Conservation (phyloP, 2,329 filamentous ascomycete genomes). For the Ophiocordyceps camponoti-rufipedis region DNA sequence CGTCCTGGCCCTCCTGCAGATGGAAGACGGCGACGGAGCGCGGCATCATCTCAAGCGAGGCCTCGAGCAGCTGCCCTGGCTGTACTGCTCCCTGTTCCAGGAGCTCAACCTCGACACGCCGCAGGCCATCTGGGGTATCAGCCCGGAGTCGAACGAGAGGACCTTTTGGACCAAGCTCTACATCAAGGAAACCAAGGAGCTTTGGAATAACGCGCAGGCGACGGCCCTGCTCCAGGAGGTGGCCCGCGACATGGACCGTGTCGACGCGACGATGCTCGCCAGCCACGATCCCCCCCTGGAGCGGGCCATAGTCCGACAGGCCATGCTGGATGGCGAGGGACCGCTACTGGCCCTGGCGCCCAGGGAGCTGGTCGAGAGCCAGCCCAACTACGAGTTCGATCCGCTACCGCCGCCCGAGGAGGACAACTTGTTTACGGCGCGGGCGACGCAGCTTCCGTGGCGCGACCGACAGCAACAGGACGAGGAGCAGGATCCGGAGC, state of each 20-base stretch:
- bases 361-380: constrained; percentile 38
- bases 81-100: constrained; percentile 64
- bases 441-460: constrained; percentile 25
- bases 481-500: constrained; percentile 5
- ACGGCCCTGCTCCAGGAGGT: constrained; percentile 51
- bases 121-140: constrained; percentile 64
- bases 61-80: constrained; percentile 64
- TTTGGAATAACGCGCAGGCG: constrained; percentile 69
- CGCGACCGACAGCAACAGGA: constrained; percentile 6
- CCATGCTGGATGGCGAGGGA: constrained; percentile 60
- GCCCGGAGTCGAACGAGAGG: constrained; percentile 40
- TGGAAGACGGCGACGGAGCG: constrained; percentile 47
- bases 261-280: constrained; percentile 20
- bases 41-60: constrained; percentile 46
- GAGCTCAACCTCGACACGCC: constrained; percentile 65
- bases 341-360: constrained; percentile 54
- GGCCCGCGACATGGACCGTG: constrained; percentile 34
- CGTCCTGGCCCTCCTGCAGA: constrained; percentile 56
- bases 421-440: constrained; percentile 31
- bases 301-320: constrained; percentile 49
- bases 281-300: constrained; percentile 19
- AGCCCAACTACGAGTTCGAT: constrained; percentile 61
- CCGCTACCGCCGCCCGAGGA: constrained; percentile 53
- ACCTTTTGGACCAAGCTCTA: constrained; percentile 61
- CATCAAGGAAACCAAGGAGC: constrained; percentile 54